Evolutionary conservation across 768 basidiomycete genomes (phyloP), one percentile per base, ranked within the genome.

Genomic region (Suillus luteus): DNA sequence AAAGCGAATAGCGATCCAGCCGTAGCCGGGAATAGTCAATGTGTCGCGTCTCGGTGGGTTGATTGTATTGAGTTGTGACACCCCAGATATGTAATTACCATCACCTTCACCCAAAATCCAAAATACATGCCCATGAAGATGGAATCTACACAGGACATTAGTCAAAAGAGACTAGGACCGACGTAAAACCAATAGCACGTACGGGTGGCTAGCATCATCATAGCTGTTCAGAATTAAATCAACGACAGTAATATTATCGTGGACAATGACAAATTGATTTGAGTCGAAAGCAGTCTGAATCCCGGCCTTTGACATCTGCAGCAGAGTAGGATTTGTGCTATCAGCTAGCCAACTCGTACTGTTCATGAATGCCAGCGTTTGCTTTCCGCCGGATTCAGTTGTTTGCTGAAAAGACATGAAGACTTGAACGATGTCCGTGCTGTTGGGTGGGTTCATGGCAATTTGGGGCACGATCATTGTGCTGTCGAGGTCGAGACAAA

Each of bases 41-140:
- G 81, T 81, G 66, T 83, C 82, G 10, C 81, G 72, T 12, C 79
- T 72, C 62, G 80, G 73, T 9, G 81, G 77, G 59, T 81, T 77
- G 62, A 62, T 72, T 54, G 72, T 71, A 46, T 73, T 76, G 57
- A 82, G 40, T 17, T 66, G 43, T 5, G 73, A 73, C 27, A 62
- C 24, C 65, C 64, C 71, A 62, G 72, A 43, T 65, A 67, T 60
- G 63, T 79, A 81, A 11, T 63, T 59, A 1, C 80, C 80, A 12
- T 66, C 66, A 7, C 78, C 81, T 43, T 70, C 71, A 3, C 75
- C 79, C 43, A 81, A 70, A 43, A 80, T 61, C 66, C 68, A 75
- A 60, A 73, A 78, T 49, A 69, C 68, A 15, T 79, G 77, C 1
- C 79, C 77, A 33, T 79, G 78, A 62, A 79, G 70, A 64, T 79